Evolutionary conservation across 257 asterid genomes (phyloP).

Genomic region (Gardenia jasminoides): DNA sequence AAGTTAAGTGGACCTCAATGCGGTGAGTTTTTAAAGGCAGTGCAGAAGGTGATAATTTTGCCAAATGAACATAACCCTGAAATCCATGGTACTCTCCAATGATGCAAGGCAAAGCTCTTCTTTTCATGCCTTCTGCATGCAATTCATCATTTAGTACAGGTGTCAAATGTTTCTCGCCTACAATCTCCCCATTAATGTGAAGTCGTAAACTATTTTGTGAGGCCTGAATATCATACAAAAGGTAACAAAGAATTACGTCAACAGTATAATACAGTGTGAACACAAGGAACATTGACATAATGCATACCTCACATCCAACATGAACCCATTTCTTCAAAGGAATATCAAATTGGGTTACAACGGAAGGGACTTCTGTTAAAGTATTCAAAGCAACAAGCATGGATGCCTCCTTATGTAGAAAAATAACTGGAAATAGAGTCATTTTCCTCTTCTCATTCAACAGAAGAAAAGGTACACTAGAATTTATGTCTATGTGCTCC

Average conservation of each 20-base stretch:
- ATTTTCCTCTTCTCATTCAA: constrained; percentile 59
- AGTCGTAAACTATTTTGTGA: constrained; percentile 49
- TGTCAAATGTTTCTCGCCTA: constrained; percentile 53
- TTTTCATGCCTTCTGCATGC: constrained; percentile 36
- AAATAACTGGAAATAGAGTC: constrained; percentile 53
- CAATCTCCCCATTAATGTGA: constrained; percentile 61
- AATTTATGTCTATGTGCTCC: constrained; percentile 45
- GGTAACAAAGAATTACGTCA: constrained; percentile 12
- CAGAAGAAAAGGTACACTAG: constrained; percentile 61
- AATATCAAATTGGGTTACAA: constrained; percentile 46
- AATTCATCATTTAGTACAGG: constrained; percentile 34
- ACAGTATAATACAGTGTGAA: neutral
- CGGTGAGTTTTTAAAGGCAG: constrained; percentile 42
- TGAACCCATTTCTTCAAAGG: constrained; percentile 81
- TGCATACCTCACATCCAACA: constrained; percentile 81
- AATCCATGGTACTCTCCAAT: constrained; percentile 38
- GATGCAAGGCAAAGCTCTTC: constrained; percentile 44
- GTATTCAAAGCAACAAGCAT: constrained; percentile 30
- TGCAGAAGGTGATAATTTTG: constrained; percentile 40
- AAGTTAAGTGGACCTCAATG: constrained; percentile 42
- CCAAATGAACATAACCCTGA: constrained; percentile 53
- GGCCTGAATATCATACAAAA: constrained; percentile 44
- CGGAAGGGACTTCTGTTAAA: constrained; percentile 36
- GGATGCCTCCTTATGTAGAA: constrained; percentile 50
- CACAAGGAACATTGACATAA: neutral